Conservation (phyloP, 2,329 filamentous ascomycete genomes). For the Botrytis elliptica region DNA sequence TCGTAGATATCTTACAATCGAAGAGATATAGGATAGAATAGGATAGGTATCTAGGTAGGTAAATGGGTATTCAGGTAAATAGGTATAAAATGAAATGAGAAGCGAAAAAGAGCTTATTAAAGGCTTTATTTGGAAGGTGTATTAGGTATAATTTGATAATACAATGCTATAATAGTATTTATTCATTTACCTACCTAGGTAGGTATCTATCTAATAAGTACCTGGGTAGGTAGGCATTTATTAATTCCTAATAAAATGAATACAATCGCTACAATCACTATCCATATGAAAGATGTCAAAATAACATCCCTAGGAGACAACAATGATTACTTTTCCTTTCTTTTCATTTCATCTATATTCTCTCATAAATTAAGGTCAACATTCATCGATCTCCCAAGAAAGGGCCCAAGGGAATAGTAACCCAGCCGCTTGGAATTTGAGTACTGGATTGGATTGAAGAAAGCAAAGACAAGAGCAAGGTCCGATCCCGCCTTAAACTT, state of each 20-base stretch:
- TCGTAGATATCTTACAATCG: not conserved
- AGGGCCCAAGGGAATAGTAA: not conserved
- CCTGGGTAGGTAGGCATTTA: not conserved
- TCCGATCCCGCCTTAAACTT: not conserved
- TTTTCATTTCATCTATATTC: not conserved
- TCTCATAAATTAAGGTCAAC: not conserved
- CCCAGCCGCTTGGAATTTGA: not conserved
- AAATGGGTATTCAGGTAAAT: not conserved
- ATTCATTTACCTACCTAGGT: not conserved
- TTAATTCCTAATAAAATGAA: not conserved
- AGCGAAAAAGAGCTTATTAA: not conserved
- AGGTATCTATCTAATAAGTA: too few species aligned
- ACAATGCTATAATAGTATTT: too few species aligned
- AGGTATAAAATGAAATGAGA: not conserved
- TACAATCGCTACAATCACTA: too few species aligned
- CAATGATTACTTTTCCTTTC: not conserved
- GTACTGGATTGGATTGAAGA: not conserved
- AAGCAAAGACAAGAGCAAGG: not conserved
- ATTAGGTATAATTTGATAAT: too few species aligned
- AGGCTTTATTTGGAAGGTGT: not conserved
- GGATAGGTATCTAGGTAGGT: not conserved
- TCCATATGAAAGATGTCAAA: too few species aligned
- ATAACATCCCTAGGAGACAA: too few species aligned
- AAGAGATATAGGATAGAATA: not conserved
- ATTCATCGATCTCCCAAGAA: not conserved